These are phyloP conservation scores for Pyrus communis DNA, from an alignment of 306 rosid genomes.

Conservation along the genomic window DNA sequence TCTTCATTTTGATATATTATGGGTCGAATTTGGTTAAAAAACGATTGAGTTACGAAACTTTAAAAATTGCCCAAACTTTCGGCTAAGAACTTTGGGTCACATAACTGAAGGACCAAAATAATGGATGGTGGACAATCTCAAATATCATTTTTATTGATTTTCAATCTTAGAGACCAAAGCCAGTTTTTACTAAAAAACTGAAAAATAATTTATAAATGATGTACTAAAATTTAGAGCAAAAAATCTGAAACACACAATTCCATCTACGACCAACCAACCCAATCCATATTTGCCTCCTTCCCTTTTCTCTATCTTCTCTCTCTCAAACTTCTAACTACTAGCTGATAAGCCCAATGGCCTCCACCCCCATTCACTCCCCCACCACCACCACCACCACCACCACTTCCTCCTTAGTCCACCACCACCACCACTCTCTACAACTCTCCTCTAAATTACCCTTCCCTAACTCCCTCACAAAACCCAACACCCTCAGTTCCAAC, in stretches of 20 bases:
- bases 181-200: too few relatives aligned
- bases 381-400: slow-evolving; percentile 28
- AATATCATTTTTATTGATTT: too few relatives aligned
- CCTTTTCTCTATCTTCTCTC: background rate
- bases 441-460: slow-evolving; percentile 10
- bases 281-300: background rate
- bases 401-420: slow-evolving; percentile 23
- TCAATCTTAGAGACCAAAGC: too few relatives aligned
- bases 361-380: slow-evolving; percentile 44
- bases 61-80: too few relatives aligned
- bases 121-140: too few relatives aligned
- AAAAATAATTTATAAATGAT: too few relatives aligned
- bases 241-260: background rate
- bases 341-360: slow-evolving; percentile 60
- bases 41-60: too few relatives aligned
- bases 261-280: slow-evolving; percentile 8
- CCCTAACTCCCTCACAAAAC: slow-evolving; percentile 15
- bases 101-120: too few relatives aligned
- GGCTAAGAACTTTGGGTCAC: too few relatives aligned
- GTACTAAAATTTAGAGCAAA: background rate
- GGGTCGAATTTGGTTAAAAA: too few relatives aligned
- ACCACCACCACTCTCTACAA: slow-evolving; percentile 15
- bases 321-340: background rate
- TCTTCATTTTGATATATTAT: too few relatives aligned
- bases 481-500: slow-evolving; percentile 1